Percentiles rank a stretch among this genome's conserved stretches.
These are phyloP conservation scores for Puccinia coronata DNA, from an alignment of 1,284 basidiomycete species.

Conservation along the genomic window DNA sequence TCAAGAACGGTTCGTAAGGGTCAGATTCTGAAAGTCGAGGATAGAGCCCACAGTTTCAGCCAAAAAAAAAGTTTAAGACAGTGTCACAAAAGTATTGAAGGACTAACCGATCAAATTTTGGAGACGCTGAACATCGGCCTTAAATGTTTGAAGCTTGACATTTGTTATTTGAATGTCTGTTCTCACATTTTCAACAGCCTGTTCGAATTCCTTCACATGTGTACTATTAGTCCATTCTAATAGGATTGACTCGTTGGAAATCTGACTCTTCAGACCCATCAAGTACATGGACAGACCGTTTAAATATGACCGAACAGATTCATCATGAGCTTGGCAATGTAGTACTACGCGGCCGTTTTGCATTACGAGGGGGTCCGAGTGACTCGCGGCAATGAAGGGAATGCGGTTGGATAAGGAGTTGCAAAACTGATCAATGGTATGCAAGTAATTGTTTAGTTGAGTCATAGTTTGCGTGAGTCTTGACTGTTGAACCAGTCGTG, in stretches of 20 bases:
- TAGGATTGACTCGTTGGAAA: conserved; percentile 33
- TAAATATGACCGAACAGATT: conserved; percentile 1
- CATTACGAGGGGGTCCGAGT: conserved; percentile 9
- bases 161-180: conserved; percentile 6
- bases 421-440: conserved; percentile 22
- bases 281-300: conserved; percentile 39
- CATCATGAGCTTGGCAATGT: conserved; percentile 11
- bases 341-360: conserved; percentile 22
- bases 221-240: conserved; percentile 32
- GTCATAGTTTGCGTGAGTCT: conserved; percentile 2
- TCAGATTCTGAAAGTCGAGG: conserved; percentile 25
- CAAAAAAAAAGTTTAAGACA: neutral
- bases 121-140: conserved; percentile 11
- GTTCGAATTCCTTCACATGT: conserved; percentile 15
- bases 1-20: conserved; percentile 8
- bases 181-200: conserved; percentile 18
- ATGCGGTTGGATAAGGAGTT: conserved; percentile 28
- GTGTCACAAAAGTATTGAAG: neutral
- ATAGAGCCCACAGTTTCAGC: neutral
- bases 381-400: conserved; percentile 7
- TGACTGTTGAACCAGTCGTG: neutral
- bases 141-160: conserved; percentile 1
- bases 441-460: conserved; percentile 25
- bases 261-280: conserved; percentile 38
- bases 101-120: conserved; percentile 31